Percentiles rank a stretch among this genome's conserved stretches.
These are phyloP conservation scores for Prosopis cineraria DNA, from an alignment of 306 rosid genomes.

Conservation along the genomic window DNA sequence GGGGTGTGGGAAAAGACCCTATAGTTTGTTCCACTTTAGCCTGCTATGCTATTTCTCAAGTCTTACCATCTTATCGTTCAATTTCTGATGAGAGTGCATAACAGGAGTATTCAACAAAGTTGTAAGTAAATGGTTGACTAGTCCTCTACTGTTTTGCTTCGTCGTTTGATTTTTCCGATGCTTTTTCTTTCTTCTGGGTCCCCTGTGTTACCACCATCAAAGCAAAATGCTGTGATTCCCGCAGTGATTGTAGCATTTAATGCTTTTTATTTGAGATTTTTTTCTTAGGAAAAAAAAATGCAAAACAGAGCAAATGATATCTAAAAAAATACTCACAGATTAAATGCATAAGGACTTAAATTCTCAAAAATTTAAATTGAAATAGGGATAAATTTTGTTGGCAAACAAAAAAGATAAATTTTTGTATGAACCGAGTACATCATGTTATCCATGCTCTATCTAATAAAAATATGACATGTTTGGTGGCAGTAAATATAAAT, in stretches of 20 bases:
- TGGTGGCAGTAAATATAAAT: too few relatives aligned
- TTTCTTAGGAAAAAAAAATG: too few relatives aligned
- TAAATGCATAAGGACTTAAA: too few relatives aligned
- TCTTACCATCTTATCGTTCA: neutral
- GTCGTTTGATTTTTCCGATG: neutral
- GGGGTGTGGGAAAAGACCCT: neutral
- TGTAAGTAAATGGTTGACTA: neutral
- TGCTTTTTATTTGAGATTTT: too few relatives aligned
- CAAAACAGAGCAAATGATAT: too few relatives aligned
- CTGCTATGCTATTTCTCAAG: neutral
- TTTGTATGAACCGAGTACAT: too few relatives aligned
- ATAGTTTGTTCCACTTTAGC: neutral
- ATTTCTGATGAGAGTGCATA: slow-evolving; percentile 24
- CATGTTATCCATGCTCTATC: too few relatives aligned
- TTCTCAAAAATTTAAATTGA: too few relatives aligned
- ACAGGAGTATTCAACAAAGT: neutral
- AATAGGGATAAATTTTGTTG: too few relatives aligned
- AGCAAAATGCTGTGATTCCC: neutral
- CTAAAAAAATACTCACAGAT: too few relatives aligned
- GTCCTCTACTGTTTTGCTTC: neutral
- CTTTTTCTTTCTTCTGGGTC: neutral
- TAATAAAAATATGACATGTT: too few relatives aligned
- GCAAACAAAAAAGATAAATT: too few relatives aligned
- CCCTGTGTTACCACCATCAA: neutral
- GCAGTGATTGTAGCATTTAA: neutral